Evolutionary conservation across 768 basidiomycete species (phyloP), one percentile per base, ranked within the genome.

Genomic region (Leucocoprinus birnbaumii): DNA sequence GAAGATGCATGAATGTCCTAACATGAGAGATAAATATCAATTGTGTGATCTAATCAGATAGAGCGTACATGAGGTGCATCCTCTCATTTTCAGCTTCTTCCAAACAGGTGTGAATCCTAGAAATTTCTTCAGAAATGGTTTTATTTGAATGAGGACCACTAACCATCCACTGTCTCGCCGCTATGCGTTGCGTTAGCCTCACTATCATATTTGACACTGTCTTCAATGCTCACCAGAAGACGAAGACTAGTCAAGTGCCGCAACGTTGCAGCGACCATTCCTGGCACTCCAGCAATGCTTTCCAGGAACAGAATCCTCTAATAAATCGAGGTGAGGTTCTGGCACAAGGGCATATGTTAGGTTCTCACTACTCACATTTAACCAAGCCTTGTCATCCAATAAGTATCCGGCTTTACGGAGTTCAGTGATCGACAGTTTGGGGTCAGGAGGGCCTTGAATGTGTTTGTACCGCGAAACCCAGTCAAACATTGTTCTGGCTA

Each of bases 31-130:
- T 48, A 58, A 18, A 34, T 25, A 22, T 16, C 27, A 31, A 26
- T 21, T 11, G 1, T 18, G 16, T 38, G 4, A 38, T 6, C 3
- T 38, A 38, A 7, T 13, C 13, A 16, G 13, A 51, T 16, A 38
- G 42, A 22, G 67, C 80, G 63, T 57, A 91, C 89, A 95, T 89
- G 50, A 95, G 77, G 68, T 96, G 94, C 91, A 97, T 96, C 34
- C 96, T 78, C 73, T 99, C 96, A 66, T 98, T 98, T 66, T 98
- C 94, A 11, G 94, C 94, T 73, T 97, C 96, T 66, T 94, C 89
- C 16, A 97, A 74, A 42, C 93, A 82, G 5, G 93, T 95, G 67
- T 94, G 91, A 59, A 97, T 97, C 94, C 94, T 94, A 35, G 3
- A 19, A n/a, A 82, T 59, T 47, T 6, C 7, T 38, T 25, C 11